phyloP scores from a whole-genome alignment of 306 rosid species.

The Myrica gale region DNA sequence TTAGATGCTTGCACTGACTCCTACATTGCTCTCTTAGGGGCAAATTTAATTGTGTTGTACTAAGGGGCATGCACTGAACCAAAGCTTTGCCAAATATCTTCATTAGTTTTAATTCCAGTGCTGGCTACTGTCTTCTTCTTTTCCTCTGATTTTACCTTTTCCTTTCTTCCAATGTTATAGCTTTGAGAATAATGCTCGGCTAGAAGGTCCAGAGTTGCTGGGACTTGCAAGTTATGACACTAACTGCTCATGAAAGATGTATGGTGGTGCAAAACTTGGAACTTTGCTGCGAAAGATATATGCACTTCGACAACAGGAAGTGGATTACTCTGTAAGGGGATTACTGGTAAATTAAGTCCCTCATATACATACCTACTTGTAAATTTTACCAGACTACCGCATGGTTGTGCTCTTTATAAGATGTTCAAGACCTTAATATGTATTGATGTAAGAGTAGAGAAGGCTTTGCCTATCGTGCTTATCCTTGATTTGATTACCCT shows the following conservation, averaged over 20 bases:
- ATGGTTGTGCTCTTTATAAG: slow-evolving; percentile 32
- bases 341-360: slow-evolving; percentile 40
- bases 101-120: neutral
- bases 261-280: slow-evolving; percentile 34
- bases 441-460: slow-evolving; percentile 48
- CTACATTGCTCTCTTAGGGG: neutral
- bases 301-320: slow-evolving; percentile 39
- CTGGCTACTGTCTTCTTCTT: slow-evolving; percentile 7
- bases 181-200: slow-evolving; percentile 82
- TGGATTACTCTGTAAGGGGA: slow-evolving; percentile 57
- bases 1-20: neutral
- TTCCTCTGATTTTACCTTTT: slow-evolving; percentile 10
- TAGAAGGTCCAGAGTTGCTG: slow-evolving; percentile 94
- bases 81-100: neutral
- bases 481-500: slow-evolving; percentile 3
- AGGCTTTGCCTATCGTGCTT: slow-evolving; percentile 11
- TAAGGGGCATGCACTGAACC: neutral
- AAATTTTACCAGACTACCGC: slow-evolving; percentile 50
- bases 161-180: slow-evolving; percentile 47
- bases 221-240: slow-evolving; percentile 94
- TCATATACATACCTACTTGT: slow-evolving; percentile 46
- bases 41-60: neutral
- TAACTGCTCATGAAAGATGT: slow-evolving; percentile 65
- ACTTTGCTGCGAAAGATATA: slow-evolving; percentile 34
- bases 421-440: slow-evolving; percentile 43